A percentile compares a stretch with the other conserved stretches of the same genome.
phyloP scores from a whole-genome alignment of 2,329 filamentous ascomycete species.

The Aspergillus caelatus region DNA sequence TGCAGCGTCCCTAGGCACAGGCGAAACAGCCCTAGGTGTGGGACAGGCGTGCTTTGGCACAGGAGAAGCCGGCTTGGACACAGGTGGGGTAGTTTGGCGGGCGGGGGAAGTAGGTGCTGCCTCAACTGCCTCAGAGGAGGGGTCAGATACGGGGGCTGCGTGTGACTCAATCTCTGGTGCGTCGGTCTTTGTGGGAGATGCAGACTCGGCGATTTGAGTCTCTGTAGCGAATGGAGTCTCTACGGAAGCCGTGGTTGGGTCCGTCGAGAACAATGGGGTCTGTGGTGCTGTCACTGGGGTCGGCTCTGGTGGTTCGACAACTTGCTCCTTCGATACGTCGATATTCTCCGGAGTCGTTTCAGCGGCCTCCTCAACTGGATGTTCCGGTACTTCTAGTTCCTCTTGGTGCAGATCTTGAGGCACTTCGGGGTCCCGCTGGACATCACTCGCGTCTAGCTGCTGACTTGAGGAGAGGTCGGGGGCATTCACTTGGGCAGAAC shows the following conservation, averaged over 20 bases:
- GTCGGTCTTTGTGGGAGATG: slow-evolving; percentile 23
- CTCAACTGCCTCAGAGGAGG: slow-evolving; percentile 12
- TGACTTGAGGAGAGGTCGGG: slow-evolving; percentile 19
- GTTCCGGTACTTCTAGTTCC: slow-evolving; percentile 15
- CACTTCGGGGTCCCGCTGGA: slow-evolving; percentile 16
- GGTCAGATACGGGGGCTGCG: slow-evolving; percentile 18
- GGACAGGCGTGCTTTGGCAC: slow-evolving; percentile 16
- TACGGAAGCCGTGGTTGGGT: slow-evolving; percentile 7
- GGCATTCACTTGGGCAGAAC: slow-evolving; percentile 14
- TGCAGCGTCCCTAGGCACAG: slow-evolving; percentile 5
- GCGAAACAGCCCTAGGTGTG: slow-evolving; percentile 5
- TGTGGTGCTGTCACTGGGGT: slow-evolving; percentile 28
- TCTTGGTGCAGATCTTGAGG: slow-evolving; percentile 18
- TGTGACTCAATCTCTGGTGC: slow-evolving; percentile 15
- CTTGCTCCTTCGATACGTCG: slow-evolving; percentile 10
- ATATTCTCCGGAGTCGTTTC: slow-evolving; percentile 15
- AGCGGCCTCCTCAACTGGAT: slow-evolving; percentile 12
- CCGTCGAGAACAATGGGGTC: slow-evolving; percentile 25
- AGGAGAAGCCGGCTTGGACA: slow-evolving; percentile 21
- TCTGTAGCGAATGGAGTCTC: slow-evolving; percentile 32
- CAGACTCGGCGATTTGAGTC: slow-evolving; percentile 30
- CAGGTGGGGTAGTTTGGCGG: slow-evolving; percentile 18
- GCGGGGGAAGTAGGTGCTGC: slow-evolving; percentile 12
- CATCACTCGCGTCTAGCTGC: slow-evolving; percentile 24
- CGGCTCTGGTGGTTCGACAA: slow-evolving; percentile 17